These are phyloP conservation scores for Xylaria cubensis DNA, from an alignment of 495 filamentous ascomycete genomes.

Conservation along the genomic window DNA sequence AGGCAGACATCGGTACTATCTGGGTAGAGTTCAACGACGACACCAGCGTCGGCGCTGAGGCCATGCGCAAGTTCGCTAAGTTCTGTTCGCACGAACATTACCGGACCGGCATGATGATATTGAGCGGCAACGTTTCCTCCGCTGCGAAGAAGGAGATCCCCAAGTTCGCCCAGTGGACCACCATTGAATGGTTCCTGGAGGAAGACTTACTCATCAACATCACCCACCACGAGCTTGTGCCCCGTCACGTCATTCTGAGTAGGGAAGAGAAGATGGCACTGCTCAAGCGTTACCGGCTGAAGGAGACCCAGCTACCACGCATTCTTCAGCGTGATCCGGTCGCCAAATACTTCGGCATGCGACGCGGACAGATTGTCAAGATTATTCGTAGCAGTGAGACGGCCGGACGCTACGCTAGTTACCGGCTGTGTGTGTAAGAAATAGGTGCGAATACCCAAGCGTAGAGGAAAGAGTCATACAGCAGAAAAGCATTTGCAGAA, in stretches of 20 bases:
- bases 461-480: neutral
- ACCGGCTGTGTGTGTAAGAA: conserved; percentile 62
- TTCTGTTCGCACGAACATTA: conserved; percentile 76
- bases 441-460: conserved; percentile 20
- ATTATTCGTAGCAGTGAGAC: conserved; percentile 88
- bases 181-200: conserved; percentile 94
- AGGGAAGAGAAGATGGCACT: conserved; percentile 85
- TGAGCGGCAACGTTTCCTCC: conserved; percentile 77
- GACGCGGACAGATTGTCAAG: conserved; percentile 96
- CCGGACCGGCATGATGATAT: conserved; percentile 88
- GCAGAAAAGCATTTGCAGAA: conserved; percentile 20
- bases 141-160: conserved; percentile 86
- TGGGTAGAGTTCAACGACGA: conserved; percentile 89
- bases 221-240: conserved; percentile 95
- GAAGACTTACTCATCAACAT: conserved; percentile 97
- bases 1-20: conserved; percentile 80
- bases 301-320: conserved; percentile 94
- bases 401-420: conserved; percentile 80
- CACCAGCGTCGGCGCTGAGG: conserved; percentile 80
- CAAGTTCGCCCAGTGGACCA: conserved; percentile 67
- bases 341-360: conserved; percentile 87
- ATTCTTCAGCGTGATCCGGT: conserved; percentile 93
- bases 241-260: conserved; percentile 88
- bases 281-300: conserved; percentile 87
- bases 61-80: conserved; percentile 87